Conservation (phyloP, 2,329 filamentous ascomycete genomes). For the Microcyclospora tardicrescens region DNA sequence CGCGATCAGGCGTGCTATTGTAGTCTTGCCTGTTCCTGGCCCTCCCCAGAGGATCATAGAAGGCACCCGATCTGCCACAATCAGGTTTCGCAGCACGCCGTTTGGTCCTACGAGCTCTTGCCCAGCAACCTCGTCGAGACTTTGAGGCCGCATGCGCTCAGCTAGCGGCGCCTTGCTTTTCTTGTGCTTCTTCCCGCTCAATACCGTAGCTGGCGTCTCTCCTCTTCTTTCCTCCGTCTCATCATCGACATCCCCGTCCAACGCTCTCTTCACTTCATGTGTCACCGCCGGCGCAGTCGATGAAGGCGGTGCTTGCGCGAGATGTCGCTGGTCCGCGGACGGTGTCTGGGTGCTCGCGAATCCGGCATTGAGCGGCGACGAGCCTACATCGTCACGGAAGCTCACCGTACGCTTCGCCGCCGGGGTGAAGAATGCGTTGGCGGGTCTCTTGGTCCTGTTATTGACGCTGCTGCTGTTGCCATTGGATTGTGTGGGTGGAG, state of each 20-base stretch:
- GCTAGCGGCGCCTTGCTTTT: constrained; percentile 64
- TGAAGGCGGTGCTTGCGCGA: constrained; percentile 5
- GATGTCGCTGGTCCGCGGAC: constrained; percentile 5
- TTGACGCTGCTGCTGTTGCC: not conserved
- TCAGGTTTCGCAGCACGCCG: constrained; percentile 75
- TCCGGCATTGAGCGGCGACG: constrained; percentile 8
- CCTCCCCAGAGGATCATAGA: constrained; percentile 92
- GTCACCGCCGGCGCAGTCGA: constrained; percentile 11
- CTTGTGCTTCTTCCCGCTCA: constrained; percentile 52
- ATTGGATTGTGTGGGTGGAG: constrained; percentile 27
- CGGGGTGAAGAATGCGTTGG: constrained; percentile 44
- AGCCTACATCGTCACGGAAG: constrained; percentile 16
- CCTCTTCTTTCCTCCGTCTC: not conserved
- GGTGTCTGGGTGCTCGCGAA: constrained; percentile 11
- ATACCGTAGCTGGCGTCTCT: constrained; percentile 17
- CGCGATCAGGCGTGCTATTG: constrained; percentile 84
- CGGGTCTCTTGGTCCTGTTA: constrained; percentile 25
- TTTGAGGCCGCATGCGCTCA: constrained; percentile 81
- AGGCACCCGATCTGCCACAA: constrained; percentile 73
- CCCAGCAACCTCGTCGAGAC: constrained; percentile 74
- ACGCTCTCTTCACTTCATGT: constrained; percentile 14
- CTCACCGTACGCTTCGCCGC: constrained; percentile 29
- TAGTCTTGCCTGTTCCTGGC: constrained; percentile 74
- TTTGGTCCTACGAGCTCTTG: constrained; percentile 78
- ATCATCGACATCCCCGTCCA: constrained; percentile 14